These are phyloP conservation scores for Calcarisporium arbuscula DNA, from an alignment of 2,329 filamentous ascomycete species.

Conservation along the genomic window DNA sequence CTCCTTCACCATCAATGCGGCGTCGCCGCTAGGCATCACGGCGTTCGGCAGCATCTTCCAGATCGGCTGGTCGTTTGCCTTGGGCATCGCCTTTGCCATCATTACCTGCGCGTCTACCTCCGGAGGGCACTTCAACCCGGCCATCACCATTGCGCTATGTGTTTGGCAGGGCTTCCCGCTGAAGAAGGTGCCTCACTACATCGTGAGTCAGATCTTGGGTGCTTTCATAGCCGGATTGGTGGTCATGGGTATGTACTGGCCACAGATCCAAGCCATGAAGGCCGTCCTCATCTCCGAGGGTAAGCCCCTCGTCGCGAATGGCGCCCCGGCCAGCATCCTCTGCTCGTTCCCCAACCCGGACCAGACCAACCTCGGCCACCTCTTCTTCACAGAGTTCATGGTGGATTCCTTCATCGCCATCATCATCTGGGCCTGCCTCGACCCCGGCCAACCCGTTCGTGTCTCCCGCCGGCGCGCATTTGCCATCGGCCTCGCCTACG, in stretches of 20 bases:
- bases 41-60: slow-evolving; percentile 44
- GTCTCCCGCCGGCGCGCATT: slow-evolving; percentile 40
- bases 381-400: slow-evolving; percentile 55
- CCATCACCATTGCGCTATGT: slow-evolving; percentile 38
- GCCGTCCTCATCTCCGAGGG: slow-evolving; percentile 28
- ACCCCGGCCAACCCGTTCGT: slow-evolving; percentile 54
- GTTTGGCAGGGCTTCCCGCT: slow-evolving; percentile 54
- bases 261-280: slow-evolving; percentile 31
- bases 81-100: slow-evolving; percentile 54
- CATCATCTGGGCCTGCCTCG: slow-evolving; percentile 51
- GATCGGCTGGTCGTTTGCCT: slow-evolving; percentile 48
- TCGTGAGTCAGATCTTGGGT: slow-evolving; percentile 49
- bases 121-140: slow-evolving; percentile 51
- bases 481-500: slow-evolving; percentile 50
- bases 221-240: slow-evolving; percentile 49
- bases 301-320: slow-evolving; percentile 26
- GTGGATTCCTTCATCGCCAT: slow-evolving; percentile 50
- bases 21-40: slow-evolving; percentile 23
- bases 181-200: slow-evolving; percentile 51
- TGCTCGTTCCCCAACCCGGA: slow-evolving; percentile 44
- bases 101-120: slow-evolving; percentile 48
- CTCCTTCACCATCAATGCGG: slow-evolving; percentile 41
- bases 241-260: slow-evolving; percentile 50
- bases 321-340: slow-evolving; percentile 48
- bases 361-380: slow-evolving; percentile 47